Conservation (phyloP, 2,329 filamentous ascomycete species). For the Fusarium sp. region DNA sequence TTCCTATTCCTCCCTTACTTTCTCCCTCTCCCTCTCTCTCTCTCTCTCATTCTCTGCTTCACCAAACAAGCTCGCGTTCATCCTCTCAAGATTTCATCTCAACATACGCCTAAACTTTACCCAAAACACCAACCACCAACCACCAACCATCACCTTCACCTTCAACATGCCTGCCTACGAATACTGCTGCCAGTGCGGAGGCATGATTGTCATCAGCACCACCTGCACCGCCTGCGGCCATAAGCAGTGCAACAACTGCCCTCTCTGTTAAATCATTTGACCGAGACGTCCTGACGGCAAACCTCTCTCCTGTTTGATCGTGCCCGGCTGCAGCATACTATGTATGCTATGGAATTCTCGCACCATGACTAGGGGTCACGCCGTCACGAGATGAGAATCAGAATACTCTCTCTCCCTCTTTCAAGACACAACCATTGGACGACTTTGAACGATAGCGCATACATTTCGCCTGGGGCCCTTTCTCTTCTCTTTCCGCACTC, state of each 20-base stretch:
- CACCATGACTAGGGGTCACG: not conserved
- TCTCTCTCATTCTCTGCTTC: too few relatives aligned
- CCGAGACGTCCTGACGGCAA: constrained; percentile 12
- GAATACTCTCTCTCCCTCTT: constrained; percentile 9
- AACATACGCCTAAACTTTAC: constrained; percentile 3
- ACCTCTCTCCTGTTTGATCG: not conserved
- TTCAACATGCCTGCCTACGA: constrained; percentile 56
- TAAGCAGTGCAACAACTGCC: constrained; percentile 59
- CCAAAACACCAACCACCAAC: constrained; percentile 12
- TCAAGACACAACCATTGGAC: constrained; percentile 23
- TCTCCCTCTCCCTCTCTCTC: too few relatives aligned
- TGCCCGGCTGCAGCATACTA: not conserved
- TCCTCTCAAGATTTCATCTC: not conserved
- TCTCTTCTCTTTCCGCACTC: not conserved
- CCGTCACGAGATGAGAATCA: constrained; percentile 18
- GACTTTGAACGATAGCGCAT: constrained; percentile 27
- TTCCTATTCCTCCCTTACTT: constrained; percentile 21
- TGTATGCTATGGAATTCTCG: not conserved
- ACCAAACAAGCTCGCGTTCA: not conserved
- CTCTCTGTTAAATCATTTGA: constrained; percentile 45
- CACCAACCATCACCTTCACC: constrained; percentile 19
- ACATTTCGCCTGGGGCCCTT: not conserved
- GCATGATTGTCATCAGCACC: constrained; percentile 66
- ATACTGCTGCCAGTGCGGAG: constrained; percentile 65
- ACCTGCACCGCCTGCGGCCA: constrained; percentile 61